Conservation (phyloP, 805 yeast species). For the Starmerella bombi region DNA sequence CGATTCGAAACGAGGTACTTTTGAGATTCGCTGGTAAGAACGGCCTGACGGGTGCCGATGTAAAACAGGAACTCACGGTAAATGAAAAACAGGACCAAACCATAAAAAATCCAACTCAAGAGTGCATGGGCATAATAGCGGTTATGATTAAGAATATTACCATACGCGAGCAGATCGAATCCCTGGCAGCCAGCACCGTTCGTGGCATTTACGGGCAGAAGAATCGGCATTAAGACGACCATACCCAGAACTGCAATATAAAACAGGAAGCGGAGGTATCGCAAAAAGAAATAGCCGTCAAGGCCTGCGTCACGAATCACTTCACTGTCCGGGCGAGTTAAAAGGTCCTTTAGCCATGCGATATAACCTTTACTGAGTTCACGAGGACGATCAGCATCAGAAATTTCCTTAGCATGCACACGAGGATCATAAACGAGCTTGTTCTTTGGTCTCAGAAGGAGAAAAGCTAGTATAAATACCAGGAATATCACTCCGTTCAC, state of each 20-base stretch:
- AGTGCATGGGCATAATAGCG: slow-evolving; percentile 82
- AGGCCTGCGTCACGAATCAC: slow-evolving; percentile 77
- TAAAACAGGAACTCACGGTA: slow-evolving; percentile 75
- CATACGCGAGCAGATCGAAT: slow-evolving; percentile 60
- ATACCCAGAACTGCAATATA: slow-evolving; percentile 43
- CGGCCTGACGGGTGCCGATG: slow-evolving; percentile 63
- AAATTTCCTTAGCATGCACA: slow-evolving; percentile 46
- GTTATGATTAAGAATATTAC: slow-evolving; percentile 48
- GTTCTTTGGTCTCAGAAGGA: slow-evolving; percentile 52
- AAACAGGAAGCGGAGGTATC: slow-evolving; percentile 54
- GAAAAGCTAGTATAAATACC: slow-evolving; percentile 46
- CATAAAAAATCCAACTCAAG: slow-evolving; percentile 66
- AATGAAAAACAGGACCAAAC: slow-evolving; percentile 52
- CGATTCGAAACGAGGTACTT: slow-evolving; percentile 63
- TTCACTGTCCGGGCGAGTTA: slow-evolving; percentile 57
- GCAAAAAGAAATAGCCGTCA: slow-evolving; percentile 84
- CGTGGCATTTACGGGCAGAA: slow-evolving; percentile 75
- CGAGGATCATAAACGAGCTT: slow-evolving; percentile 77
- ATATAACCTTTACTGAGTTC: slow-evolving; percentile 58
- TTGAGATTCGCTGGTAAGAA: slow-evolving; percentile 66
- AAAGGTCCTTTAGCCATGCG: slow-evolving; percentile 54
- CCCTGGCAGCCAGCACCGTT: slow-evolving; percentile 44
- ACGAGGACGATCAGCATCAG: slow-evolving; percentile 38
- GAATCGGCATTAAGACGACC: slow-evolving; percentile 44
- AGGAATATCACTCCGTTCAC: slow-evolving; percentile 57